A percentile compares a stretch with the other conserved stretches of the same genome.
Conservation (phyloP, 139 green algal species). For the Asterochloris sp. region DNA sequence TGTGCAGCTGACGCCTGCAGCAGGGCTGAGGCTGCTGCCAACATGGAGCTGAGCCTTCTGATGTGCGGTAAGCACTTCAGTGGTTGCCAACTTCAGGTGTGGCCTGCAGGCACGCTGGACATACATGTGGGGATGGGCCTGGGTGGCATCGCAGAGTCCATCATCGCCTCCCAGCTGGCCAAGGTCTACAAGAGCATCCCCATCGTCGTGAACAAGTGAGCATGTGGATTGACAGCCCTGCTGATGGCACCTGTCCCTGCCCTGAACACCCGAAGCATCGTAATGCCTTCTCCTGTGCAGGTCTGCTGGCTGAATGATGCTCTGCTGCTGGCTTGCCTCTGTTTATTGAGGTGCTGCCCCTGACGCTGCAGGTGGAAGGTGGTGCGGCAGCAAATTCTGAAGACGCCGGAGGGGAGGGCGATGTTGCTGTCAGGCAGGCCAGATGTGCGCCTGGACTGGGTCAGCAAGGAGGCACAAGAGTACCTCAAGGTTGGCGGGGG, state of each 20-base stretch:
- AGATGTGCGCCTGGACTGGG: not conserved
- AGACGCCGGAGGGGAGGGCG: not conserved
- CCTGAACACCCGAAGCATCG: not conserved
- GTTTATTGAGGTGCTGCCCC: not conserved
- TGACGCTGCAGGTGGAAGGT: not conserved
- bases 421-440: not conserved
- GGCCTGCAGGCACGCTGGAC: not conserved
- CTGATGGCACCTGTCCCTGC: not conserved
- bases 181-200: conserved; percentile 36
- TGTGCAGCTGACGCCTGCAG: too few relatives aligned
- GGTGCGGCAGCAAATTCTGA: not conserved
- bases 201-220: conserved; percentile 23
- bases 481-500: not conserved
- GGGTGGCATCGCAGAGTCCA: conserved; percentile 27
- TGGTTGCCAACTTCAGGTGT: too few relatives aligned
- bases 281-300: not conserved
- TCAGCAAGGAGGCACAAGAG: not conserved
- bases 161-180: conserved; percentile 27
- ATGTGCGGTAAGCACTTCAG: too few relatives aligned
- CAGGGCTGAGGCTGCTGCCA: too few relatives aligned
- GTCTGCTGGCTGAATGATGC: not conserved
- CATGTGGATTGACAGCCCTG: not conserved
- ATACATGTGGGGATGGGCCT: not conserved
- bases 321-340: not conserved
- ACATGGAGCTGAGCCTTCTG: too few relatives aligned